Conservation (phyloP, 116 monocot genomes). For the Thalassia testudinum region DNA sequence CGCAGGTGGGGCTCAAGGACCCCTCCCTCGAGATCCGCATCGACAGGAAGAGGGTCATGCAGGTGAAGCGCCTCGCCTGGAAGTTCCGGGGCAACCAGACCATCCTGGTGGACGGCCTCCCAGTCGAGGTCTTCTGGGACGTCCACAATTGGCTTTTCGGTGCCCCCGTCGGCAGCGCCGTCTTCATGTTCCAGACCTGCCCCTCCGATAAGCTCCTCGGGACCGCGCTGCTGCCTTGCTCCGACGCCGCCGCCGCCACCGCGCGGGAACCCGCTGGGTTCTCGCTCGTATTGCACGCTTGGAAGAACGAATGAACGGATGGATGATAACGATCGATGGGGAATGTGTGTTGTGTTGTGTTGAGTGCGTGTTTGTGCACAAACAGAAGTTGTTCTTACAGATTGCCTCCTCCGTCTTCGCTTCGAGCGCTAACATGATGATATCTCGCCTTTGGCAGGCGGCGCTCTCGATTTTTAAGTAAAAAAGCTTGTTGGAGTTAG, state of each 20-base stretch:
- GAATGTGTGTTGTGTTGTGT: no score
- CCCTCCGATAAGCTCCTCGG: constrained; percentile 17
- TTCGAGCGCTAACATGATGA: no score
- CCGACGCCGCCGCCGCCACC: constrained; percentile 13
- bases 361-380: no score
- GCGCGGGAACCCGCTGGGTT: constrained; percentile 22
- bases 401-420: no score
- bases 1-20: no score
- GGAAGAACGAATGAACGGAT: constrained; percentile 37
- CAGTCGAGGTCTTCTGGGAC: constrained; percentile 13
- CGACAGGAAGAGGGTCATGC: constrained; percentile 60
- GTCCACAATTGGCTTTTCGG: constrained; percentile 28
- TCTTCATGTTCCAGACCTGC: constrained; percentile 33
- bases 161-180: constrained; percentile 9
- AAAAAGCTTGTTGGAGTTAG: no score
- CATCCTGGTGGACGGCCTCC: no score
- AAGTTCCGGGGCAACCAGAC: no score
- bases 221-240: constrained; percentile 15
- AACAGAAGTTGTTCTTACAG: no score
- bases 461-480: no score
- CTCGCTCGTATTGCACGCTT: constrained; percentile 31
- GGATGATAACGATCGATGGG: no score
- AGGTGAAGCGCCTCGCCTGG: constrained; percentile 52
- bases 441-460: no score
- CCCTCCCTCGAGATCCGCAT: constrained; percentile 47